Base-by-base conservation (phyloP, 1,284 basidiomycete species). In the Leccinum ponderosum region DNA sequence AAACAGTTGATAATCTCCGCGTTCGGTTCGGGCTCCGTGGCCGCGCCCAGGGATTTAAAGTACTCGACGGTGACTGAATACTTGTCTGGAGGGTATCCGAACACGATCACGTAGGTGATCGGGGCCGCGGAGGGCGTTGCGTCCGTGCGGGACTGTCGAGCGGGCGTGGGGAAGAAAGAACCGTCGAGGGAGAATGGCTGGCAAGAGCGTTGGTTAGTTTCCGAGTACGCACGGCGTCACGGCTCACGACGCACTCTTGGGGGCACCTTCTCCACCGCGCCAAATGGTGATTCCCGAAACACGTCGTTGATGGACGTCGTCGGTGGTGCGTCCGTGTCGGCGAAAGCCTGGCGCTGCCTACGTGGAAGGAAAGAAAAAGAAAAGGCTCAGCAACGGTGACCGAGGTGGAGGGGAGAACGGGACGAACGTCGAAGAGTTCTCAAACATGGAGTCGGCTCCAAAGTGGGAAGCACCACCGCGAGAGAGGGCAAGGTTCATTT, bases 391-490 rank as follows among this genome's bases (percentile, higher is more conserved):
- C 15, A 64, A 55, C 15, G 37, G 58, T 27, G 50, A 39, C 50
- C 17, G 5, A 44, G 4, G 15, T 7, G 17, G 15, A 17, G 17
- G 14, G 1, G 11, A 60, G 25, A 31, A 47, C 9, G 17, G 51
- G 27, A 69, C 78, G 22, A 55, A 87, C 74, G 73, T 64, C 81
- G 85, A 83, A 29, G 86, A 80, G 62, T 82, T 89, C 70, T 90
- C 83, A 65, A 91, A 91, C 89, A 91, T 90, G 20, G 90, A 90
- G 63, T 90, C 89, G 77, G 88, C 85, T 1, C 89, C 90, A 75
- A 90, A 91, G 62, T 89, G 87, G 12, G 85, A 81, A 1, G 83
- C 79, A 20, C 84, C 77, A 15, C 83, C 82, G 55, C 86, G 81
- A n/a, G 85, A 79, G 15, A 90, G 77, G 6, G 82, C 80, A 56